A percentile compares a stretch with the other conserved stretches of the same genome.
These are phyloP conservation scores for Ganoderma lucidum DNA, from an alignment of 1,284 basidiomycete species.

Conservation along the genomic window DNA sequence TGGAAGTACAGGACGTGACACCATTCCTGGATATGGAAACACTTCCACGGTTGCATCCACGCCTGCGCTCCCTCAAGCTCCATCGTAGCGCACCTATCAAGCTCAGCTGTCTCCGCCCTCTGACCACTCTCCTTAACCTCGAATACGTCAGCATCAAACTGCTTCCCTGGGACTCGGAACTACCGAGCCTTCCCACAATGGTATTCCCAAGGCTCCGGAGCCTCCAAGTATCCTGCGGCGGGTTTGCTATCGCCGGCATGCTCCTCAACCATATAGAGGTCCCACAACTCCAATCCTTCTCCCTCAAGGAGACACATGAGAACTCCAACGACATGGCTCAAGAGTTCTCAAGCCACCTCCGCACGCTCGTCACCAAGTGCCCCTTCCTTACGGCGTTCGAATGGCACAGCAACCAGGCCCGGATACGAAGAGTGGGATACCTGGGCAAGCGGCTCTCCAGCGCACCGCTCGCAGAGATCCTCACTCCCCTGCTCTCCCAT, in stretches of 20 bases:
- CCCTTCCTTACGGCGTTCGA: neutral
- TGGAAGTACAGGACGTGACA: neutral
- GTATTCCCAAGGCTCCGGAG: neutral
- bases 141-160: neutral
- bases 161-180: neutral
- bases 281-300: neutral
- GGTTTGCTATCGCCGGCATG: neutral
- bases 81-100: too few species aligned
- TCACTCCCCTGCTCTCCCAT: neutral
- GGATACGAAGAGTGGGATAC: neutral
- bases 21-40: neutral
- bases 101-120: neutral
- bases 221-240: neutral
- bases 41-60: neutral
- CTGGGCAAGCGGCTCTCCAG: neutral
- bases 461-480: neutral
- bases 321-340: neutral
- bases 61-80: neutral
- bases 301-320: neutral
- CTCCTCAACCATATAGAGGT: neutral
- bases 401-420: neutral
- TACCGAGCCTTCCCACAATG: neutral
- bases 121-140: neutral
- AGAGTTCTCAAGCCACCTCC: neutral
- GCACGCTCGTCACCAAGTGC: neutral